Percentiles rank a stretch among this genome's conserved stretches.
phyloP scores from a whole-genome alignment of 163 green algal genomes.

The Scenedesmus sp. region DNA sequence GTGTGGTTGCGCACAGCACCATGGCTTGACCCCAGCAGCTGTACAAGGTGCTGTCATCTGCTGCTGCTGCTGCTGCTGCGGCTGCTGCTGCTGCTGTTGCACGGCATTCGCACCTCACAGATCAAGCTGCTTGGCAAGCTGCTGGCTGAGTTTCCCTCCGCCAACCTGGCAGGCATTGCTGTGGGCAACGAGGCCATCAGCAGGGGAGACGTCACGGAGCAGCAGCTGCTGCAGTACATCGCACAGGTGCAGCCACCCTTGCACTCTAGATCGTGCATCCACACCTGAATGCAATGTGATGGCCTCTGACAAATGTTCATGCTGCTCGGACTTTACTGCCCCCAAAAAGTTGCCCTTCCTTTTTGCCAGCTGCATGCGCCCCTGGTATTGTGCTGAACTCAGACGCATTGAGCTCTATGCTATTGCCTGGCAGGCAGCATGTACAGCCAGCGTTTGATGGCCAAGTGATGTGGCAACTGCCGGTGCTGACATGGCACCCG shows the following conservation, averaged over 20 bases:
- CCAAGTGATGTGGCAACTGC: not conserved
- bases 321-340: too few relatives aligned
- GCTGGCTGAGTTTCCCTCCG: slow-evolving; percentile 8
- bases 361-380: too few relatives aligned
- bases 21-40: too few relatives aligned
- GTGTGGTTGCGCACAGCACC: too few relatives aligned
- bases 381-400: too few relatives aligned
- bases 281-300: too few relatives aligned
- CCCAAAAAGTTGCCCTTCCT: too few relatives aligned
- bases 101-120: not conserved
- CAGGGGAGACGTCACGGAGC: slow-evolving; percentile 6
- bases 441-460: not conserved
- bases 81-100: not conserved
- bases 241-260: not conserved
- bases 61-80: not conserved
- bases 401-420: too few relatives aligned
- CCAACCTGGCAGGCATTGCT: slow-evolving; percentile 29
- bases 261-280: too few relatives aligned
- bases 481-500: not conserved
- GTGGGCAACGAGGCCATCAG: slow-evolving; percentile 48
- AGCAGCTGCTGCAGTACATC: slow-evolving; percentile 28
- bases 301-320: not conserved
- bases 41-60: not conserved
- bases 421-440: not conserved
- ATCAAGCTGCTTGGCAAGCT: slow-evolving; percentile 12